A percentile compares a stretch with the other conserved stretches of the same genome.
These are phyloP conservation scores for Lasiosphaeria hispida DNA, from an alignment of 495 filamentous ascomycete species.

Conservation along the genomic window DNA sequence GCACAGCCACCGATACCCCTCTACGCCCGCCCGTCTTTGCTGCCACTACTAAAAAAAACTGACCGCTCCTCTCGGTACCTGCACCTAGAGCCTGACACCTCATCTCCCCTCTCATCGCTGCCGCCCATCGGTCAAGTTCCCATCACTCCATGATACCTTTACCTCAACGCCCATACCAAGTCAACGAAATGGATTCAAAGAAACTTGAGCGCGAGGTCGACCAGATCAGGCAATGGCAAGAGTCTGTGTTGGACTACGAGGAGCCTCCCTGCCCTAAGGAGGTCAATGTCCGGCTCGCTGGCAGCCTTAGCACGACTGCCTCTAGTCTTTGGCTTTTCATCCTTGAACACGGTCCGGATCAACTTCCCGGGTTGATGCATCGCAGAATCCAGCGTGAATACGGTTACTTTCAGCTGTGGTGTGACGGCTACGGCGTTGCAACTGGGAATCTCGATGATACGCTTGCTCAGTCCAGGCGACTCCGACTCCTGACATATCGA, in stretches of 20 bases:
- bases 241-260: no score
- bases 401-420: constrained; percentile 3
- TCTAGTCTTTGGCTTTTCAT: not conserved
- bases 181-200: no score
- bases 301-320: not conserved
- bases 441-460: constrained; percentile 2
- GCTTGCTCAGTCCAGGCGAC: not conserved
- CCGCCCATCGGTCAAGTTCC: no score
- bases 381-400: not conserved
- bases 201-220: no score
- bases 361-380: not conserved
- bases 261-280: not conserved
- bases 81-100: no score
- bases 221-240: constrained; percentile 2
- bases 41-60: no score
- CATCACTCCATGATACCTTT: no score
- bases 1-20: no score
- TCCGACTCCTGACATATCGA: not conserved
- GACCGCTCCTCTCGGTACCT: no score
- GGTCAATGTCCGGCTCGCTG: not conserved
- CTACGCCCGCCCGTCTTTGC: no score
- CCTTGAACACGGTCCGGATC: not conserved
- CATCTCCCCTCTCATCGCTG: no score
- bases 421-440: not conserved
- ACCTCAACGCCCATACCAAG: no score